phyloP scores from a whole-genome alignment of 2,329 filamentous ascomycete genomes.

The Trichoderma sp. region DNA sequence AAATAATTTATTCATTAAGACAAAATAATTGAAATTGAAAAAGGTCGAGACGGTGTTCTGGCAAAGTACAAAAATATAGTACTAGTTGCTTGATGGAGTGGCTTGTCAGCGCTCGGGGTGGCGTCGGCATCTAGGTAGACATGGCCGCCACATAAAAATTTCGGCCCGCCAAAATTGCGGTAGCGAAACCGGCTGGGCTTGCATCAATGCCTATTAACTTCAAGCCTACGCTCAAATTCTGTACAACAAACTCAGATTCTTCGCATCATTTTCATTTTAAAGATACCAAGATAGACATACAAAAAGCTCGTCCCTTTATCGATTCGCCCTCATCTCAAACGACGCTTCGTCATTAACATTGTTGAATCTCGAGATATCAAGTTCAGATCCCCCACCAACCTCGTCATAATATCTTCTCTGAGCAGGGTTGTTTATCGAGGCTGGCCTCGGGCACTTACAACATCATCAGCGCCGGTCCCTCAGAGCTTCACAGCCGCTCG shows the following conservation, averaged over 20 bases:
- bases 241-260: neutral
- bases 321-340: neutral
- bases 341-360: neutral
- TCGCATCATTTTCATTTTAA: neutral
- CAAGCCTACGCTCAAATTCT: neutral
- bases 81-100: neutral
- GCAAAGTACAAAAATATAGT: neutral
- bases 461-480: constrained; percentile 28
- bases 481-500: constrained; percentile 6
- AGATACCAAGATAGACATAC: neutral
- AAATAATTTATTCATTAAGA: neutral
- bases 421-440: neutral
- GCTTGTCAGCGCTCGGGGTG: constrained; percentile 18
- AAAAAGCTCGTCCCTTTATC: neutral
- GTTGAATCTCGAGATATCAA: neutral
- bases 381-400: neutral
- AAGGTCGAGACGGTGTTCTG: neutral
- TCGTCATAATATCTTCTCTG: constrained; percentile 12
- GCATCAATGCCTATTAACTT: too few species aligned
- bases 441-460: constrained; percentile 34
- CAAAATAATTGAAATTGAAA: neutral
- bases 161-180: constrained; percentile 5
- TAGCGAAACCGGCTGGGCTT: constrained; percentile 9
- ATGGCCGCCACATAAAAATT: constrained; percentile 17
- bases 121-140: constrained; percentile 18